A percentile compares a stretch with the other conserved stretches of the same genome.
Conservation (phyloP, 768 basidiomycete genomes). For the Mycena indigotica region DNA sequence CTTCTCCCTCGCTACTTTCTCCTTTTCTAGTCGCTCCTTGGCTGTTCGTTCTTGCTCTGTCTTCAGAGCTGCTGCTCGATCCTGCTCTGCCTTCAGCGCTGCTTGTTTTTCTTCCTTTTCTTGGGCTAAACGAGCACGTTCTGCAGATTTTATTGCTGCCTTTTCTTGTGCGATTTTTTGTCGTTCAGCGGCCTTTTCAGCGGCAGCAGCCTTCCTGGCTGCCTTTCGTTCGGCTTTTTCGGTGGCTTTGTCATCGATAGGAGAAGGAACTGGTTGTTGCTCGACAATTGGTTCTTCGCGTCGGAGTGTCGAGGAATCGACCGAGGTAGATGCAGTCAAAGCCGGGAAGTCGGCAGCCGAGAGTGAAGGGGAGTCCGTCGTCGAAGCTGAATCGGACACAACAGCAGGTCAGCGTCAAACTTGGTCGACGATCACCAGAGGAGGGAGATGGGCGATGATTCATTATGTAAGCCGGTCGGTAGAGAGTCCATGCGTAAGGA, state of each 20-base stretch:
- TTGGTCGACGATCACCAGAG: constrained; percentile 51
- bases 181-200: constrained; percentile 63
- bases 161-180: constrained; percentile 61
- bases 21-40: constrained; percentile 39
- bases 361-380: constrained; percentile 48
- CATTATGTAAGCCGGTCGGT: constrained; percentile 40
- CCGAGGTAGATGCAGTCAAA: constrained; percentile 46
- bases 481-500: constrained; percentile 39
- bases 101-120: constrained; percentile 57
- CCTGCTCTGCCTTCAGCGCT: constrained; percentile 40
- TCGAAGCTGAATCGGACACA: constrained; percentile 42
- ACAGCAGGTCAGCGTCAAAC: constrained; percentile 53
- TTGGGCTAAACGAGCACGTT: constrained; percentile 53
- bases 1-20: constrained; percentile 43
- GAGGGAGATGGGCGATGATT: constrained; percentile 43
- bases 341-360: constrained; percentile 81
- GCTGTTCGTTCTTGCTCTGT: constrained; percentile 35
- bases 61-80: constrained; percentile 31
- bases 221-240: constrained; percentile 65
- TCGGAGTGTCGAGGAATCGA: constrained; percentile 31
- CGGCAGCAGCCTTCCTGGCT: constrained; percentile 63
- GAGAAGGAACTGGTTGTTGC: constrained; percentile 28
- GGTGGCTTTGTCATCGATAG: constrained; percentile 42
- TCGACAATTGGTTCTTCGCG: constrained; percentile 35
- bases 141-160: constrained; percentile 53